Evolutionary conservation across 208 protist genomes (phyloP), one percentile per base, ranked within the genome.

Genomic region (Trypanosoma congolense): DNA sequence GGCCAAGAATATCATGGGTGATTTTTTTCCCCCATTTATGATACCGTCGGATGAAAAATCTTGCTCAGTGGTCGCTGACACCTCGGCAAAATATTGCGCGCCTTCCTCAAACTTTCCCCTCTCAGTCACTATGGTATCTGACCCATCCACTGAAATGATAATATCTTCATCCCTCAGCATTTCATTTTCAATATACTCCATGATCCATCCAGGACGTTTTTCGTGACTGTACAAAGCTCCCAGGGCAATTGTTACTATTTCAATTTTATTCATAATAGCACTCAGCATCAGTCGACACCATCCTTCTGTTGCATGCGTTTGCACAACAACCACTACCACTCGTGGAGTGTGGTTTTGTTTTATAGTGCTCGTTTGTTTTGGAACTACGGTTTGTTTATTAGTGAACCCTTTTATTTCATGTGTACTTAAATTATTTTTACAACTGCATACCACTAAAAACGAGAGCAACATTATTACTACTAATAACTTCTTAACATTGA

Each of bases 261-360:
- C 49, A 14, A 67, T 33, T 46, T 60, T 60, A 5, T 43, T 47
- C 4, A 67, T 28, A 40, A 58, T 42, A 18, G 61, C 35, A 41
- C 49, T 58, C 1, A 26, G 24, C 29, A 67, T 12, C 61, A 67
- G 59, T 24, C 35, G 10, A 49, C 61, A 67, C 61, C 61, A 67
- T 33, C 51, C 52, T 19, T 2, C 21, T 22, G 41, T 51, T 6
- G 28, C 3, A 6, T 31, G 3, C 14, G 61, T 61, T 36, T 67
- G 61, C 8, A 48, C 52, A 6, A 58, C 54, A 18, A 67, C 4
- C n/a, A n/a, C n/a, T n/a, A n/a, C n/a, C n/a, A n/a, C n/a, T n/a
- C n/a, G n/a, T n/a, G n/a, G n/a, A n/a, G n/a, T n/a, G n/a, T n/a
- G n/a, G n/a, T n/a, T n/a, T n/a, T n/a, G n/a, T n/a, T n/a, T n/a